These are phyloP conservation scores for Henningerozyma blattae DNA, from an alignment of 805 yeast genomes.

Conservation along the genomic window DNA sequence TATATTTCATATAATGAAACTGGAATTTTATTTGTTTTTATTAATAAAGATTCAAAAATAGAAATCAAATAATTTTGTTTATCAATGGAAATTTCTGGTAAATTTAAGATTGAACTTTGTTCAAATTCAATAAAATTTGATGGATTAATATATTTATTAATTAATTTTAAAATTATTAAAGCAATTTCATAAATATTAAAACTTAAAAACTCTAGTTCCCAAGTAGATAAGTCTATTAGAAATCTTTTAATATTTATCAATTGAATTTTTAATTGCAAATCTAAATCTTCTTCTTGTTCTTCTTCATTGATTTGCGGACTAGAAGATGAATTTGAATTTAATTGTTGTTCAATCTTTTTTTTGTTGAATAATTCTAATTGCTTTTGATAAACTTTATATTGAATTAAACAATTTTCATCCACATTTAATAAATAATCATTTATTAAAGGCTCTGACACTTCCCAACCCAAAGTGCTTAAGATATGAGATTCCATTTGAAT, in stretches of 20 bases:
- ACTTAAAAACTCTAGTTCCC: constrained; percentile 29
- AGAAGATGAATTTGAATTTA: constrained; percentile 9
- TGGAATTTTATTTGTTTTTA: constrained; percentile 6
- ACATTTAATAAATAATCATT: constrained; percentile 33
- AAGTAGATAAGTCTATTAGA: constrained; percentile 35
- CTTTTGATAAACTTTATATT: constrained; percentile 21
- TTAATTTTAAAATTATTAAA: constrained; percentile 15
- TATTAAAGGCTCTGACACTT: constrained; percentile 47
- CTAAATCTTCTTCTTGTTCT: constrained; percentile 2
- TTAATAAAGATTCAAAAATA: constrained; percentile 8
- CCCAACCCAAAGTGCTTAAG: constrained; percentile 59
- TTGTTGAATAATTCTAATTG: constrained; percentile 18
- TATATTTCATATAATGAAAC: constrained; percentile 12
- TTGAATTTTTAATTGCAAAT: constrained; percentile 15
- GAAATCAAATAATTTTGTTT: constrained; percentile 11
- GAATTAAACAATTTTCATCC: constrained; percentile 31
- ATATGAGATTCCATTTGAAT: constrained; percentile 69
- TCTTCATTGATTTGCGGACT: constrained; percentile 8
- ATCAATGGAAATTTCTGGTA: constrained; percentile 13
- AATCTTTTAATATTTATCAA: constrained; percentile 35
- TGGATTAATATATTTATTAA: constrained; percentile 14
- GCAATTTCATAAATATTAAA: constrained; percentile 17
- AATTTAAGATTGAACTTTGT: constrained; percentile 16
- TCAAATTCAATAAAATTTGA: constrained; percentile 2
- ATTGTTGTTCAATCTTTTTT: constrained; percentile 11